Percentiles rank a stretch among this genome's conserved stretches.
phyloP scores from a whole-genome alignment of 345 rosid species.

The Euphorbia lathyris region DNA sequence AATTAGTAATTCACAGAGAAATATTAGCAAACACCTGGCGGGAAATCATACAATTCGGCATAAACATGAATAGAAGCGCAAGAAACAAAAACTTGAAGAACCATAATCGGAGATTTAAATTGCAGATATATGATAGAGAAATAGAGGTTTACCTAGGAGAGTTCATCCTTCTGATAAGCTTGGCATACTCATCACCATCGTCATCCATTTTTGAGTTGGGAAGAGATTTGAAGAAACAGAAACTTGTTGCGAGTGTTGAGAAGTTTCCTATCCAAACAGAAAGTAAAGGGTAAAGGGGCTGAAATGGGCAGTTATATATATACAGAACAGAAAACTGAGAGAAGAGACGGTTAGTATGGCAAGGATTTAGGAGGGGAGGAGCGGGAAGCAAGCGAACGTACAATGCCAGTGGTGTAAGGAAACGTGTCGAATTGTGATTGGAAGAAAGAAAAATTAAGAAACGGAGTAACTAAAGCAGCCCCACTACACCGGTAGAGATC shows the following conservation, averaged over 20 bases:
- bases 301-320: neutral
- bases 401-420: neutral
- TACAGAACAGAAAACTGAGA: conserved; percentile 6
- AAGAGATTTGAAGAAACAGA: no score
- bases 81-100: neutral
- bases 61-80: neutral
- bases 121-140: neutral
- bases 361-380: neutral
- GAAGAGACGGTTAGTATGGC: conserved; percentile 14
- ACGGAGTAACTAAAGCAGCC: neutral
- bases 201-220: conserved; percentile 26
- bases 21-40: neutral
- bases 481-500: neutral
- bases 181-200: conserved; percentile 40
- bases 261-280: neutral
- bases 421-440: neutral
- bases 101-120: neutral
- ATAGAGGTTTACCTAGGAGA: conserved; percentile 37
- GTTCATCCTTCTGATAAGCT: conserved; percentile 48
- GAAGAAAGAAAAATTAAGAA: conserved; percentile 14
- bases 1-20: neutral
- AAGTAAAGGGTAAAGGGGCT: no score
- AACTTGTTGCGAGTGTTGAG: no score
- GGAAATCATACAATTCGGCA: neutral
- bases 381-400: neutral